Evolutionary conservation across 441 rosid genomes (phyloP).

Genomic region (Erysimum pusillum): DNA sequence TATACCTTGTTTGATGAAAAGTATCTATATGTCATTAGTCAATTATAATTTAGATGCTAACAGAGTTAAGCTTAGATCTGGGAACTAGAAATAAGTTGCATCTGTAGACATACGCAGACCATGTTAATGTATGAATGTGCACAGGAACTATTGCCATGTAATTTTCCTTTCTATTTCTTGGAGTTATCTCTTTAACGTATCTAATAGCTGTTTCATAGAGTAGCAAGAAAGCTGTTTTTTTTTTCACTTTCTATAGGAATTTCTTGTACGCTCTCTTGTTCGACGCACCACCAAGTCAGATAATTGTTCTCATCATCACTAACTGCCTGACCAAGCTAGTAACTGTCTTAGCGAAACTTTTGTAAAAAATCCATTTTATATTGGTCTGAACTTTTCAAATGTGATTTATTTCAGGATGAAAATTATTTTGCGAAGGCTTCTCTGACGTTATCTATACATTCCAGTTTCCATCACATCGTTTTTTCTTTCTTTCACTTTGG

Average conservation of each 20-base stretch:
- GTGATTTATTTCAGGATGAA: background rate
- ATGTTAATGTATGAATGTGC: background rate
- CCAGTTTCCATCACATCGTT: background rate
- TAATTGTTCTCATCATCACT: background rate
- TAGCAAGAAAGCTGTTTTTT: background rate
- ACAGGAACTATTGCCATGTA: background rate
- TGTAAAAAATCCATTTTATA: background rate
- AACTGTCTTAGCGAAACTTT: background rate
- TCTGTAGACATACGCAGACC: background rate
- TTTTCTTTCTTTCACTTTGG: background rate
- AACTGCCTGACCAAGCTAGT: slow-evolving; percentile 3
- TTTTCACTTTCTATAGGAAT: background rate
- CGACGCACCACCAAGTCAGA: background rate
- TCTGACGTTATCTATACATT: background rate
- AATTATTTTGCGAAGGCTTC: background rate
- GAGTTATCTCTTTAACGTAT: background rate
- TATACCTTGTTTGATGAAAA: background rate
- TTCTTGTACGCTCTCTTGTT: background rate
- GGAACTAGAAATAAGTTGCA: background rate
- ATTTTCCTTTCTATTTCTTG: background rate
- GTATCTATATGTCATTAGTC: slow-evolving; percentile 1
- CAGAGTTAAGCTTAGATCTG: background rate
- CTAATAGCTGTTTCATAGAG: slow-evolving; percentile 4
- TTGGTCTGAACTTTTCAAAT: background rate
- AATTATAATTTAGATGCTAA: background rate